Evolutionary conservation across 495 filamentous ascomycete genomes (phyloP).

Genomic region (Glarea lozoyensis): DNA sequence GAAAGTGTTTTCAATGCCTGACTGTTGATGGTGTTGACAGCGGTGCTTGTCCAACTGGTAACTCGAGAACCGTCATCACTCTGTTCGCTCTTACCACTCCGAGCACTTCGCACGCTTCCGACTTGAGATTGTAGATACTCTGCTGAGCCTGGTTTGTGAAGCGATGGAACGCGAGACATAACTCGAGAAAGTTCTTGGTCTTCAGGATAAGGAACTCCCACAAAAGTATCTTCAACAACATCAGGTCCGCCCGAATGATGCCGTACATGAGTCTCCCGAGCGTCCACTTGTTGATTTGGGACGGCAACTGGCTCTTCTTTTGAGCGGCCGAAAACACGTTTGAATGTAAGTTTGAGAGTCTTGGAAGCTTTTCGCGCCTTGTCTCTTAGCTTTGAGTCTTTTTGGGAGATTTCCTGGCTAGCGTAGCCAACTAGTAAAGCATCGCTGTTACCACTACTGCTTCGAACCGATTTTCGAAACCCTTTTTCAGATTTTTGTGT

Average conservation of each 20-base stretch:
- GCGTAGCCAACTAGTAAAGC: conserved; percentile 22
- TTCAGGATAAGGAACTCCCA: conserved; percentile 21
- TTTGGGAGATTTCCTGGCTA: conserved; percentile 10
- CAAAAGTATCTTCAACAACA: conserved; percentile 16
- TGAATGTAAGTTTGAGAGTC: conserved; percentile 53
- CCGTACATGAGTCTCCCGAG: conserved; percentile 36
- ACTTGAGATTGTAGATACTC: conserved; percentile 32
- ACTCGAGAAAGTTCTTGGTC: conserved; percentile 23
- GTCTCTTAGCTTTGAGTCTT: conserved; percentile 32
- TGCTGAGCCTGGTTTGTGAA: conserved; percentile 28
- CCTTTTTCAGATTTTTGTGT: conserved; percentile 38
- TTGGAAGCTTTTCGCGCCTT: conserved; percentile 52
- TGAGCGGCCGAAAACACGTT: conserved; percentile 35
- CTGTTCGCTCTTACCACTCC: background rate
- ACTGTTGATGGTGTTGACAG: conserved; percentile 32
- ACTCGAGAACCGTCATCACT: conserved; percentile 50
- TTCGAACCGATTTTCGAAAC: conserved; percentile 54
- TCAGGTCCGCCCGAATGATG: conserved; percentile 20
- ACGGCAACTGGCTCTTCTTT: conserved; percentile 30
- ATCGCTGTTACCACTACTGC: conserved; percentile 31
- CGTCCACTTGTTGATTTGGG: conserved; percentile 42
- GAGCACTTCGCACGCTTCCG: conserved; percentile 40
- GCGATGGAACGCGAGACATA: conserved; percentile 29
- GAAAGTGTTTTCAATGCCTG: conserved; percentile 24
- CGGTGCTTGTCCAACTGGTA: conserved; percentile 68